Evolutionary conservation across 2,329 filamentous ascomycete species (phyloP).

Genomic region (Ceratocystis papillata): DNA sequence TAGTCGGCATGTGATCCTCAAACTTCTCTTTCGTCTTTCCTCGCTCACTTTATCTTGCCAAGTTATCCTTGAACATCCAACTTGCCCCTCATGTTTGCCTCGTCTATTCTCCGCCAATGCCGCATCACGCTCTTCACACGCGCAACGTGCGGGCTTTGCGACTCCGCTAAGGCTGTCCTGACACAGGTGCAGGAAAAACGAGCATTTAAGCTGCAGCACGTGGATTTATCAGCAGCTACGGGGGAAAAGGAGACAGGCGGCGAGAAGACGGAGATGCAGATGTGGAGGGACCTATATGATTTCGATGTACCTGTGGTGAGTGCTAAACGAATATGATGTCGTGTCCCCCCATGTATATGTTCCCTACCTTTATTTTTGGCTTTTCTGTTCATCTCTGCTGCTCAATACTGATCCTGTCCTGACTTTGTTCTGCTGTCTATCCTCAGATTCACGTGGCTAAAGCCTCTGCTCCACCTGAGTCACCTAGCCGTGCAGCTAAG

Average conservation of each 20-base stretch:
- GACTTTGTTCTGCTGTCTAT: neutral
- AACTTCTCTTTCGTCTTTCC: neutral
- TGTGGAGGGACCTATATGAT: slow-evolving; percentile 65
- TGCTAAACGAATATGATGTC: slow-evolving; percentile 16
- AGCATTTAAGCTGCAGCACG: slow-evolving; percentile 57
- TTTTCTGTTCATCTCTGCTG: neutral
- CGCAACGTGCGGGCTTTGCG: slow-evolving; percentile 59
- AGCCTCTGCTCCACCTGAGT: slow-evolving; percentile 39
- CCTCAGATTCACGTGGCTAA: slow-evolving; percentile 53
- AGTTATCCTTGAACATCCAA: neutral
- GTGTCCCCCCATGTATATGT: neutral
- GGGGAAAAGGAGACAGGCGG: too few relatives aligned
- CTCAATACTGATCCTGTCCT: neutral
- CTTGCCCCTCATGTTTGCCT: slow-evolving; percentile 39
- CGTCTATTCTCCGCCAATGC: slow-evolving; percentile 42
- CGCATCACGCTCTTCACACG: slow-evolving; percentile 68
- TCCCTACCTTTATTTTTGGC: neutral
- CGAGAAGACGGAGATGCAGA: slow-evolving; percentile 39
- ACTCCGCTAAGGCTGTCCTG: slow-evolving; percentile 55
- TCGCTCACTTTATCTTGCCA: too few relatives aligned
- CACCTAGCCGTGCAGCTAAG: slow-evolving; percentile 44
- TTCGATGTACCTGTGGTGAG: slow-evolving; percentile 72
- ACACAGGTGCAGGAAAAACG: slow-evolving; percentile 37
- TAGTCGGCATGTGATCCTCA: neutral
- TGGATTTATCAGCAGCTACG: slow-evolving; percentile 52